Evolutionary conservation across 116 monocot species (phyloP).

Genomic region (Zostera marina): DNA sequence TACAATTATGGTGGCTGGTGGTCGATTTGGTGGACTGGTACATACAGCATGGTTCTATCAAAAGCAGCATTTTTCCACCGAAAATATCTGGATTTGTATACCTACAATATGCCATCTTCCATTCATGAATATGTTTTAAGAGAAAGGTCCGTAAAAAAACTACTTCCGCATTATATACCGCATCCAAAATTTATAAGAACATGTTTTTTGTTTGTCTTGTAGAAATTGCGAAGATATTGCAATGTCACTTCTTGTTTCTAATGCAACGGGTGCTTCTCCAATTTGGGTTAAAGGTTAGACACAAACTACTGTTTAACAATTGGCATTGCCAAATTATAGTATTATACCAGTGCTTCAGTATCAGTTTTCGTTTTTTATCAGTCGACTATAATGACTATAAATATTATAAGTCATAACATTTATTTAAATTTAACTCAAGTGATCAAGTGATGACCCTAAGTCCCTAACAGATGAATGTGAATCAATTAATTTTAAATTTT

Average conservation of each 20-base stretch:
- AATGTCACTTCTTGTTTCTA: slow-evolving; percentile 20
- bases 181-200: background rate
- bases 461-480: too few species aligned
- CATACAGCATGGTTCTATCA: slow-evolving; percentile 26
- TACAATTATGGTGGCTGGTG: slow-evolving; percentile 22
- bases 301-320: background rate
- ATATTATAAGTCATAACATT: too few species aligned
- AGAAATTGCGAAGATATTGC: slow-evolving; percentile 24
- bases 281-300: slow-evolving; percentile 18
- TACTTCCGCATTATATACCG: background rate
- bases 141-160: slow-evolving; percentile 10
- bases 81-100: slow-evolving; percentile 20
- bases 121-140: slow-evolving; percentile 16
- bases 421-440: too few species aligned
- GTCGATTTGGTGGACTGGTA: slow-evolving; percentile 24
- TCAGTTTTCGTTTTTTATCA: too few species aligned
- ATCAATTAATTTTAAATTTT: too few species aligned
- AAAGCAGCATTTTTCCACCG: slow-evolving; percentile 27
- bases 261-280: slow-evolving; percentile 11
- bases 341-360: too few species aligned
- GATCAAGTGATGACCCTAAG: too few species aligned
- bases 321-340: too few species aligned
- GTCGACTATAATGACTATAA: too few species aligned
- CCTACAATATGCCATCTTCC: slow-evolving; percentile 17
- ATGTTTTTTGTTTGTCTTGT: background rate